These are phyloP conservation scores for Alternaria metachromatica DNA, from an alignment of 2,329 filamentous ascomycete species.

Conservation along the genomic window DNA sequence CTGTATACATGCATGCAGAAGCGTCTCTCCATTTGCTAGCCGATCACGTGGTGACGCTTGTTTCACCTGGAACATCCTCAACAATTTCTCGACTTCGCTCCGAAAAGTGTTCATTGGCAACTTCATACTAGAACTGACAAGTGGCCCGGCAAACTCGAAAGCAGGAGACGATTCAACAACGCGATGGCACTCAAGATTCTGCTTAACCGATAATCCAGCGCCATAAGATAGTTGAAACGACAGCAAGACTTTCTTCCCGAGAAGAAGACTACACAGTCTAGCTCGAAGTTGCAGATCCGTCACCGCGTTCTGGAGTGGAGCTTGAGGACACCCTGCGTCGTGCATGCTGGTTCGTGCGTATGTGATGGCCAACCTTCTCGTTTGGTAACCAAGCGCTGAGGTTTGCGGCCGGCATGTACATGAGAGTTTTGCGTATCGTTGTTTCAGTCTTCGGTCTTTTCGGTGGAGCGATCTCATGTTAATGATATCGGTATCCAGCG, in stretches of 20 bases:
- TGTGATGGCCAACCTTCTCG: no score
- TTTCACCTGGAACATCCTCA: background rate
- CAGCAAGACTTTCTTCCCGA: background rate
- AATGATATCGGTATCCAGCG: no score
- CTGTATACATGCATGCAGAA: background rate
- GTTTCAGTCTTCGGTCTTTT: no score
- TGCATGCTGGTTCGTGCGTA: no score
- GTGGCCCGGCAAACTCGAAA: fast-evolving
- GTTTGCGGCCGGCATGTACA: no score
- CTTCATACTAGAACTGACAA: fast-evolving
- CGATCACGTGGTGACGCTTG: background rate
- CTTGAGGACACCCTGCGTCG: background rate
- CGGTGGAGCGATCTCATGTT: no score
- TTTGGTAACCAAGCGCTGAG: no score
- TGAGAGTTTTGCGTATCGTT: no score
- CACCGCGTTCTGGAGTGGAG: background rate
- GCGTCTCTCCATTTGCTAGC: background rate
- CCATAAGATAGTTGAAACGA: background rate
- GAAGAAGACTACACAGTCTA: background rate
- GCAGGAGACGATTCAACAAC: background rate
- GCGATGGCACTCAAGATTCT: background rate
- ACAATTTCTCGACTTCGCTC: background rate
- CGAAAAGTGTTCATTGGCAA: background rate
- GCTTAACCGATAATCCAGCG: background rate
- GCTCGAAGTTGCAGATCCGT: background rate